Base-by-base conservation (phyloP, 2,329 filamentous ascomycete species). In the Cordyceps cicadae region DNA sequence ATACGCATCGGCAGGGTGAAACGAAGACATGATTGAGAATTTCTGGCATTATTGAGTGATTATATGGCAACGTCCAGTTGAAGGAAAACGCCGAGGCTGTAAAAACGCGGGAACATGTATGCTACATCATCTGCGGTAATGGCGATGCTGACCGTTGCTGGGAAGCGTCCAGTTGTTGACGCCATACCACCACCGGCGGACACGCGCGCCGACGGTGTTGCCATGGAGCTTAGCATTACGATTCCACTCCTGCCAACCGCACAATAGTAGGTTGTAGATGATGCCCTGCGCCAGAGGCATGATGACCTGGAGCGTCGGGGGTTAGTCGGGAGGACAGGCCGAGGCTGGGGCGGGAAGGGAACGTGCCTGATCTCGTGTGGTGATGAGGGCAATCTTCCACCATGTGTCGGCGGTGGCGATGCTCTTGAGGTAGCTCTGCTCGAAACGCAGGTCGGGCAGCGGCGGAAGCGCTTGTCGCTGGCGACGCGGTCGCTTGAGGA, bases 391-490 rank as follows among this genome's bases (percentile, higher is more conserved):
- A 37, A 99, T 84, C 71, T 85, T 85, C 77, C 88, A 87, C 86
- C 87, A 92, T 26, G 85, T 86, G 66, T 94, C 84, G 41, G 92
- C 91, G 60, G 85, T 81, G 65, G 87, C 84, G 67, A 99, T 89
- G 76, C 92, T 96, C 68, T 89, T 88, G 60, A 99, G 82, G 74
- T 99, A 99, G 80, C 92, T 97, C 81, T 99, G 94, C 77, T 99
- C 94, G 76, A 97, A 97, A 49, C 94, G 85, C 66, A 99, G 79
- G 76, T 99, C 94, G 4, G 92, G 92, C 70, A 97, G 82, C 9
- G 85, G 83, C 34, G 82, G 83, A 59, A 87, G 76, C 46, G 75
- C 72, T 41, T 75, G 72, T 52, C 70, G 69, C 54, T 77, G 79
- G 53, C 77, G 79, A 56, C 76, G 76, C 60, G 79, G 73, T 52